phyloP scores from a whole-genome alignment of 768 basidiomycete species.

The Clitopilus passeckerianus region DNA sequence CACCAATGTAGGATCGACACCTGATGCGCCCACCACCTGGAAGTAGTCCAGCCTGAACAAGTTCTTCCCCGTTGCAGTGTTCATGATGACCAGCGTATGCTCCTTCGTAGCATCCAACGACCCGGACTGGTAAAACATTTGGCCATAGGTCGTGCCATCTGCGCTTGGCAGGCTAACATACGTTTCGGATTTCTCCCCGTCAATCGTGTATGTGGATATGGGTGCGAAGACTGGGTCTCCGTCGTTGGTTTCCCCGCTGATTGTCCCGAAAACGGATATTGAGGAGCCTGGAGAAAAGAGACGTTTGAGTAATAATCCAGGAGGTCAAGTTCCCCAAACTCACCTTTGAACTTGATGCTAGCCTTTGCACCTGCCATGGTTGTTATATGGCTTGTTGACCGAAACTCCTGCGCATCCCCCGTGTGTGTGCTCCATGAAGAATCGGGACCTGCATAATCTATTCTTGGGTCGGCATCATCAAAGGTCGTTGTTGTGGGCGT shows the following conservation, averaged over 20 bases:
- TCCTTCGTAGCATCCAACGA: not conserved
- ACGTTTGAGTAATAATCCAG: not conserved
- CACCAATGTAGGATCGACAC: not conserved
- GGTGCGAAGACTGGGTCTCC: conserved; percentile 7
- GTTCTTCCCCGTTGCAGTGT: not conserved
- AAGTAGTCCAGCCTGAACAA: conserved; percentile 5
- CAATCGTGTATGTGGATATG: conserved; percentile 4
- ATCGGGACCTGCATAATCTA: not conserved
- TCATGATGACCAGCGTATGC: conserved; percentile 3
- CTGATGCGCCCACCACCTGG: not conserved
- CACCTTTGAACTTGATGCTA: not conserved
- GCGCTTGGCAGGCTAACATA: not conserved
- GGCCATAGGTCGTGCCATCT: not conserved
- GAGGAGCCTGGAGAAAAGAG: conserved; percentile 6
- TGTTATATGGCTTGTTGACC: not conserved
- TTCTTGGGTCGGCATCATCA: not conserved
- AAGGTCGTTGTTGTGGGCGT: not conserved
- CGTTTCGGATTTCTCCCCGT: conserved; percentile 1
- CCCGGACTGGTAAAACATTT: conserved; percentile 1
- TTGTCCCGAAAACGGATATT: conserved; percentile 10
- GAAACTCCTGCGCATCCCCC: not conserved
- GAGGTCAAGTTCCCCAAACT: not conserved
- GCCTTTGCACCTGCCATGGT: not conserved
- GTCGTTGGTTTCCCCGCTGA: conserved; percentile 5
- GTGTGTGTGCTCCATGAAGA: not conserved